Percentiles rank a stretch among this genome's conserved stretches.
Conservation (phyloP, 495 filamentous ascomycete genomes). For the Aspergillus ostianus region DNA sequence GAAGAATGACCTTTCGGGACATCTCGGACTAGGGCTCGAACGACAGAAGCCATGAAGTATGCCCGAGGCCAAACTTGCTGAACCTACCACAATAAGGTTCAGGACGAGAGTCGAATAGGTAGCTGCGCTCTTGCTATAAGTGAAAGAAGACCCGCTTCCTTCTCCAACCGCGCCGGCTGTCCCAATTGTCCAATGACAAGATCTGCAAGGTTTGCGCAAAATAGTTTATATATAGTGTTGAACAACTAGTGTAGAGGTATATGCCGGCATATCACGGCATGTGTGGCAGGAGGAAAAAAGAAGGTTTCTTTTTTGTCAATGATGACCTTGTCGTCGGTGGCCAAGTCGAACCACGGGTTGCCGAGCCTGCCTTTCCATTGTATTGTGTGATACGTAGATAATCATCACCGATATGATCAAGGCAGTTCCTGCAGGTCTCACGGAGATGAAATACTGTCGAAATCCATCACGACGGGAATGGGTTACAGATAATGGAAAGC, state of each 20-base stretch:
- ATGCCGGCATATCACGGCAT: background rate
- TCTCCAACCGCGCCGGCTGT: background rate
- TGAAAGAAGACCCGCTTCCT: background rate
- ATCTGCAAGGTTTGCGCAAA: background rate
- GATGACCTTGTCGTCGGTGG: slow-evolving; percentile 4
- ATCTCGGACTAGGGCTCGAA: slow-evolving; percentile 25
- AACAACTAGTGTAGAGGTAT: background rate
- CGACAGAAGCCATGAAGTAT: slow-evolving; percentile 8
- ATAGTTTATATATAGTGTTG: background rate
- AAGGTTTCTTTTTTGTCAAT: background rate
- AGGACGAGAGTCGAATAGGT: background rate
- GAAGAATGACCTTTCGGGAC: slow-evolving; percentile 52
- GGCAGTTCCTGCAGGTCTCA: background rate
- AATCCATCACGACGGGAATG: background rate
- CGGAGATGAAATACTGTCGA: background rate
- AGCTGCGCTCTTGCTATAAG: background rate
- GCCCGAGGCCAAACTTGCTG: background rate
- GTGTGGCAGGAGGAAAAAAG: background rate
- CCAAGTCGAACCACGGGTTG: slow-evolving; percentile 16
- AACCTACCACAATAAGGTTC: background rate
- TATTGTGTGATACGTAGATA: background rate
- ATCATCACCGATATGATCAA: background rate
- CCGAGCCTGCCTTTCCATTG: background rate
- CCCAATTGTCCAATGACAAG: background rate
- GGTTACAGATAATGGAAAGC: background rate